Conservation (phyloP, 108 stramenopile genomes). For the Cylindrotheca closterium region DNA sequence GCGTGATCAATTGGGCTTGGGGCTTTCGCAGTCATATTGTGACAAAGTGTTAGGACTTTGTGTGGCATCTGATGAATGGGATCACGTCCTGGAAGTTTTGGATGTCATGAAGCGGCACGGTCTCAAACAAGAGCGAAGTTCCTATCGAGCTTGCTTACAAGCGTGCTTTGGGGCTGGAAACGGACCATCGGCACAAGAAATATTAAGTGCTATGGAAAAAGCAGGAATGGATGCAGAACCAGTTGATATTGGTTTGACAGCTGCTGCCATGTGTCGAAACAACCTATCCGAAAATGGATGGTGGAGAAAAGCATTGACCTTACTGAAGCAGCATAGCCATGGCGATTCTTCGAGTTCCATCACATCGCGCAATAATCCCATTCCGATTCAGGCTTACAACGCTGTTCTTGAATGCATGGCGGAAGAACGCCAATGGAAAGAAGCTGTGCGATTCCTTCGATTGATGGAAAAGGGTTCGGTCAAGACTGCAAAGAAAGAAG, state of each 20-base stretch:
- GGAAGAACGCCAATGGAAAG: constrained; percentile 36
- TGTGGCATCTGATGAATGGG: constrained; percentile 32
- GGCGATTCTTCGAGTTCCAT: not conserved
- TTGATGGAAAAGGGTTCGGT: constrained; percentile 32
- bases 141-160: constrained; percentile 39
- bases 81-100: constrained; percentile 29
- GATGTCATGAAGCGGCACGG: constrained; percentile 31
- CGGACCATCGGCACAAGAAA: constrained; percentile 30
- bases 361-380: not conserved
- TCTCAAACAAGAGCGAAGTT: constrained; percentile 18
- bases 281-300: constrained; percentile 8
- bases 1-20: not conserved
- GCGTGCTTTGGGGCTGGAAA: constrained; percentile 35
- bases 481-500: constrained; percentile 6
- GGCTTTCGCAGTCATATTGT: constrained; percentile 6
- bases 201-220: constrained; percentile 36
- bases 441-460: constrained; percentile 31
- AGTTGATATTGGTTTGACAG: constrained; percentile 25
- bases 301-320: constrained; percentile 20
- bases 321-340: constrained; percentile 16
- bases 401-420: constrained; percentile 39
- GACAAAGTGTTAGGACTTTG: constrained; percentile 14
- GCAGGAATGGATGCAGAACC: constrained; percentile 25
- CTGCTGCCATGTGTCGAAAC: constrained; percentile 36
- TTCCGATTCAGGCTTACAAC: constrained; percentile 47